Evolutionary conservation across 1,284 basidiomycete species (phyloP), one percentile per base, ranked within the genome.

Genomic region (Rhodotorula mucilaginosa): DNA sequence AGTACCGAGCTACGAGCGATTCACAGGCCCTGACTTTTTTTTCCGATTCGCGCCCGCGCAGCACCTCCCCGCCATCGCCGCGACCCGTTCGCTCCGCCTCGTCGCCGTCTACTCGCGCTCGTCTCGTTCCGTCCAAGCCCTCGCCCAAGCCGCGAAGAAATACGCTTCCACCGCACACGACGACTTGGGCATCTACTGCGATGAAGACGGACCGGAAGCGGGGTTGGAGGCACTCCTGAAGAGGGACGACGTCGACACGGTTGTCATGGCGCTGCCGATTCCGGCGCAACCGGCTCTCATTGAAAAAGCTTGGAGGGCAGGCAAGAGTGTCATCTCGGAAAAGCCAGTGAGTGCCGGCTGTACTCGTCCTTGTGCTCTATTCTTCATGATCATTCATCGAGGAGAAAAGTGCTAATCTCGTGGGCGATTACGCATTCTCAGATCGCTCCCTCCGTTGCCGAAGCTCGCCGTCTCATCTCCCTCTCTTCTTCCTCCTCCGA

Each of bases 241-340:
- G 0, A 83, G 90, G 74, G 67, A 84, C 2, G 89, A 91, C 75
- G 87, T 94, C 74, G 79, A 83, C 26, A 87, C 88, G 26, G 89
- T 93, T 58, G 86, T 92, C 78, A 82, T 93, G 62, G 88, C 87
- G 2, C 83, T 94, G 16, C 92, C 92, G 0, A 93, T 94, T 80
- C 86, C 86, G 0, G 78, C 84, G 18, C 91, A 92, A 80, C 90
- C 91, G 1, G 81, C 82, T 13, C 82, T 92, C 65, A 83, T 94
- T 70, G 80, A 87, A 69, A 85, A 85, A 76, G 80, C 79, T 2
- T 75, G 80, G 67, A 69, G 79, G 18, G 88, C 89, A 0, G 90
- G 91, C 31, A 94, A 94, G 82, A 90, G 93, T 77, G 91, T 94
- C 62, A 80, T 94, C 68, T 89, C 88, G 46, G 89, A 93, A 84